Evolutionary conservation across 2,329 filamentous ascomycete genomes (phyloP).

Genomic region (Phaeosphaeriaceae sp.): DNA sequence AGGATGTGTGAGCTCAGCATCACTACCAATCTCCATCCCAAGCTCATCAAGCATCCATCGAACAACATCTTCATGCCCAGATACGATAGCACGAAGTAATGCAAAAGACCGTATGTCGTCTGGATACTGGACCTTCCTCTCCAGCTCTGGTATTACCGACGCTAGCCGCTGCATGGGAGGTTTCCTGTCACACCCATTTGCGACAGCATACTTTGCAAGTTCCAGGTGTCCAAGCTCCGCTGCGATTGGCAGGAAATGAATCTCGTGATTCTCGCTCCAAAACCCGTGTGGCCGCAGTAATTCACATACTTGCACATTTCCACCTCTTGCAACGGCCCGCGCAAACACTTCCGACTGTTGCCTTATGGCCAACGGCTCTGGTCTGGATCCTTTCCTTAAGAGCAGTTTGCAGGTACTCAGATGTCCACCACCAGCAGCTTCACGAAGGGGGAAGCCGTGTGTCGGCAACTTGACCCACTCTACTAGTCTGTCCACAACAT

Average conservation of each 20-base stretch:
- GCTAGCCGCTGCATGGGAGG: not conserved
- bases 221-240: constrained; percentile 10
- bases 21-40: not conserved
- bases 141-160: not conserved
- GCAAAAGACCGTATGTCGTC: constrained; percentile 2
- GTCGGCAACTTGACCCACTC: not conserved
- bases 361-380: not conserved
- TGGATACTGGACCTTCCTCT: not conserved
- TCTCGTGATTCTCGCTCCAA: not conserved
- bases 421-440: constrained; percentile 9
- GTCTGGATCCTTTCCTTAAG: not conserved
- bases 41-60: constrained; percentile 5
- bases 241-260: constrained; percentile 6
- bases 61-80: constrained; percentile 2
- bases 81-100: constrained; percentile 3
- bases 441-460: constrained; percentile 1
- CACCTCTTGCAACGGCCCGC: constrained; percentile 1
- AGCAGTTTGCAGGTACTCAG: constrained; percentile 4
- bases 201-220: constrained; percentile 6
- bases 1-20: not conserved
- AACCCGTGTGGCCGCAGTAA: not conserved
- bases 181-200: not conserved
- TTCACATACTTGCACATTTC: not conserved
- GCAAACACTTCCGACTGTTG: constrained; percentile 2
- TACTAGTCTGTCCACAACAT: not conserved